Percentiles rank a stretch among this genome's conserved stretches.
These are phyloP conservation scores for Tetrahymena elliotti DNA, from an alignment of 73 alveolate species.

Conservation along the genomic window DNA sequence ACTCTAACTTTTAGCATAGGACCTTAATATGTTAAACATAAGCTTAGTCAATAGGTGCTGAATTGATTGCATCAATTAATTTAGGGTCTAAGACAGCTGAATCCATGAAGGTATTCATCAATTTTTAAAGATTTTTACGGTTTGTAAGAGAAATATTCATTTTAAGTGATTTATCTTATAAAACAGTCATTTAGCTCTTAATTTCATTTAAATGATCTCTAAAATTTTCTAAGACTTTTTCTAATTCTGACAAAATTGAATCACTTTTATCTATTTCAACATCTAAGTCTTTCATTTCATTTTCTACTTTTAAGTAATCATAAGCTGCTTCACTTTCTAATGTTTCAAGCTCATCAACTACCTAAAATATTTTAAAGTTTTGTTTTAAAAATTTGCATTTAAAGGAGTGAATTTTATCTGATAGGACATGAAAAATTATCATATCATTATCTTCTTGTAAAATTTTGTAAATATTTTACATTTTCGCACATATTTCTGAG, in stretches of 20 bases:
- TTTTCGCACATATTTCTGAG: conserved; percentile 42
- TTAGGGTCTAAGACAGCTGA: conserved; percentile 37
- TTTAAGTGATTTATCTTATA: conserved; percentile 17
- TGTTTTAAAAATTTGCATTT: not conserved
- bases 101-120: conserved; percentile 32
- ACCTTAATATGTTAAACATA: conserved; percentile 31
- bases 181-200: conserved; percentile 34
- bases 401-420: too few species aligned
- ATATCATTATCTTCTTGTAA: too few species aligned
- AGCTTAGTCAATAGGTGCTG: conserved; percentile 12
- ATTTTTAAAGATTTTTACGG: conserved; percentile 10
- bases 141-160: conserved; percentile 38
- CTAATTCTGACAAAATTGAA: conserved; percentile 22
- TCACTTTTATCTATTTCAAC: conserved; percentile 36
- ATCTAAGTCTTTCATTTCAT: conserved; percentile 43
- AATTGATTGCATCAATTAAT: conserved; percentile 23
- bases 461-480: conserved; percentile 5
- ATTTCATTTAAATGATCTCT: conserved; percentile 40
- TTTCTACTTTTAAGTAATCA: conserved; percentile 40
- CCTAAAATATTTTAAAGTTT: not conserved
- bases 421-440: too few species aligned
- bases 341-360: not conserved
- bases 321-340: conserved; percentile 35
- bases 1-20: conserved; percentile 32
- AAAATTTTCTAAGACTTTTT: conserved; percentile 20